phyloP scores from a whole-genome alignment of 2,329 filamentous ascomycete genomes.

The Ploettnerulaceae sp. region DNA sequence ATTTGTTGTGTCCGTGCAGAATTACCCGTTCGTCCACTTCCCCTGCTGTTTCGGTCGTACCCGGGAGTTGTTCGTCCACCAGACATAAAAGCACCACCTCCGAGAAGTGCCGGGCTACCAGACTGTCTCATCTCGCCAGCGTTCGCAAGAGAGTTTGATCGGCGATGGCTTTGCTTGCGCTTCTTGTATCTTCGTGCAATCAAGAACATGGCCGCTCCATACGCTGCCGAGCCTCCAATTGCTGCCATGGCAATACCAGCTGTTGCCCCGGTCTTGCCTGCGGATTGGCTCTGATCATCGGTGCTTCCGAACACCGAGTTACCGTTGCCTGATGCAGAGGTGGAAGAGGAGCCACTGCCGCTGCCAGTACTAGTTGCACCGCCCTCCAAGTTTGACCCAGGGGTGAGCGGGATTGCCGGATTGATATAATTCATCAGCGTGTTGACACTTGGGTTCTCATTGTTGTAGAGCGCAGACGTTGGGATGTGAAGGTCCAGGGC shows the following conservation, averaged over 20 bases:
- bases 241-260: constrained; percentile 61
- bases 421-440: constrained; percentile 80
- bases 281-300: constrained; percentile 40
- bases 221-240: constrained; percentile 62
- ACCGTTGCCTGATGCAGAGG: constrained; percentile 35
- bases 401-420: constrained; percentile 55
- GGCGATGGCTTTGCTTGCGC: constrained; percentile 56
- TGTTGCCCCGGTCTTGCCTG: constrained; percentile 54
- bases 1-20: constrained; percentile 61
- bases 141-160: constrained; percentile 53
- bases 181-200: constrained; percentile 67
- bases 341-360: constrained; percentile 29
- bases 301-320: constrained; percentile 36
- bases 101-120: constrained; percentile 43
- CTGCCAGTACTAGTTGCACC: constrained; percentile 35
- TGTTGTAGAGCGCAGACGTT: constrained; percentile 69
- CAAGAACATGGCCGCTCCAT: constrained; percentile 73
- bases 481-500: constrained; percentile 65
- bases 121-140: constrained; percentile 46
- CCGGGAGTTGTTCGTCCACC: constrained; percentile 36
- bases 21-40: constrained; percentile 43
- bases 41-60: constrained; percentile 48
- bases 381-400: constrained; percentile 39
- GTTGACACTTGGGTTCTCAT: constrained; percentile 58
- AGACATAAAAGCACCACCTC: constrained; percentile 42